Evolutionary conservation across 1,284 basidiomycete genomes (phyloP), one percentile per base, ranked within the genome.

Genomic region (Ceratobasidium sp.): DNA sequence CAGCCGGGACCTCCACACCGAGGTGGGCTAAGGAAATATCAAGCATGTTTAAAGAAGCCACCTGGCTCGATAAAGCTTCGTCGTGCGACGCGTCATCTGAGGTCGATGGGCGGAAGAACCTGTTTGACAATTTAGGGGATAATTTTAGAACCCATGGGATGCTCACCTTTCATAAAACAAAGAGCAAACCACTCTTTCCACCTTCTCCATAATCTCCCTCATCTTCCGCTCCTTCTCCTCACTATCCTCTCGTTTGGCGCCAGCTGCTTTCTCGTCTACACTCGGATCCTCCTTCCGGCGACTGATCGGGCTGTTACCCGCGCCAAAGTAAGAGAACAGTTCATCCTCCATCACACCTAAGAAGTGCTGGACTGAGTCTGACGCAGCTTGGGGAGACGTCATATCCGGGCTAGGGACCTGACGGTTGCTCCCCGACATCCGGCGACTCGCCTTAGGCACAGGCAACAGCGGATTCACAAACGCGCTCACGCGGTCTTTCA

Each of bases 11-110:
- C 79, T 92, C 82, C 4, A 98, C 86, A 5, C 96, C 96, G 0
- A 98, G 87, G 80, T 98, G 95, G 49, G 91, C 90, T 21, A 98
- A 83, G 1, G 88, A 87, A 0, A 98, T 83, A 78, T 98, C 96
- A 0, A 98, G 84, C 84, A 95, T 88, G 77, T 96, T 96, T 52
- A 98, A 84, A 0, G 95, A 96, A 11, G 94, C 93, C 26, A 98
- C 91, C 3, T 95, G 88, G 76, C 90, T 94, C 0, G 94, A 89
- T 2, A 98, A 83, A 0, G 94, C 91, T 77, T 94, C 93, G 78
- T 98, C 95, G 78, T 96, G 94, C 1, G 89, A 90, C 0, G 87
- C 84, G 78, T 98, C 95, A 74, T 94, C 92, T 0, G 92, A 90
- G 0, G 85, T 85, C 1, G 87, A 83, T 1, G 88, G 89, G 1